These are phyloP conservation scores for Daldinia bambusicola DNA, from an alignment of 495 filamentous ascomycete genomes.

Conservation along the genomic window DNA sequence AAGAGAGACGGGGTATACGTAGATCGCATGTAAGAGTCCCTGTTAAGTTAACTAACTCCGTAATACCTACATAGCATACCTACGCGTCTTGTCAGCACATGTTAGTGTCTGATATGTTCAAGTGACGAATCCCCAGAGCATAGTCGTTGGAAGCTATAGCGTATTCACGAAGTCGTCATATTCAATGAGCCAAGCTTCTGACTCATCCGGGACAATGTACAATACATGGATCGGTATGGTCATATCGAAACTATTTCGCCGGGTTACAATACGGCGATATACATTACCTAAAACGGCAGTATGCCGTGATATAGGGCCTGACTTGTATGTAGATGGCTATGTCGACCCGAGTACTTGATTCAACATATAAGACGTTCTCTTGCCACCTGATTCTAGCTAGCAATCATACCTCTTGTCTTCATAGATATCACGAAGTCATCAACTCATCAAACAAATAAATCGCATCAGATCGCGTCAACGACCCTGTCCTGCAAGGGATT, in stretches of 20 bases:
- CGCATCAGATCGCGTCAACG: neutral
- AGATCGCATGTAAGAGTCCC: too few species aligned
- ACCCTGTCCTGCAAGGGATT: neutral
- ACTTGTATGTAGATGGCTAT: neutral
- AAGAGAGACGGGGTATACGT: too few species aligned
- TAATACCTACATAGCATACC: too few species aligned
- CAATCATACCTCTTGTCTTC: neutral
- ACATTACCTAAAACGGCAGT: neutral
- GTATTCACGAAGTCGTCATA: neutral
- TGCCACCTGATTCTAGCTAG: neutral
- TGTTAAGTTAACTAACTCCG: too few species aligned
- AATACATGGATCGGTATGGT: neutral
- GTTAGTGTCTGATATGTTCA: neutral
- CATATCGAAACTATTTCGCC: neutral
- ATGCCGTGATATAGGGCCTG: neutral
- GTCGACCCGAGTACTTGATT: neutral
- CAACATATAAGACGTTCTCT: neutral
- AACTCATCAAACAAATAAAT: neutral
- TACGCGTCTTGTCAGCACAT: neutral
- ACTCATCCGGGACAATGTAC: neutral
- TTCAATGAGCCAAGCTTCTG: neutral
- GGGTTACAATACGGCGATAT: neutral
- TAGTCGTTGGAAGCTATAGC: neutral
- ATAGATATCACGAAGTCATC: neutral
- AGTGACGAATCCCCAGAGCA: neutral